Conservation (phyloP, 768 basidiomycete genomes). For the Phanerochaete sordida region DNA sequence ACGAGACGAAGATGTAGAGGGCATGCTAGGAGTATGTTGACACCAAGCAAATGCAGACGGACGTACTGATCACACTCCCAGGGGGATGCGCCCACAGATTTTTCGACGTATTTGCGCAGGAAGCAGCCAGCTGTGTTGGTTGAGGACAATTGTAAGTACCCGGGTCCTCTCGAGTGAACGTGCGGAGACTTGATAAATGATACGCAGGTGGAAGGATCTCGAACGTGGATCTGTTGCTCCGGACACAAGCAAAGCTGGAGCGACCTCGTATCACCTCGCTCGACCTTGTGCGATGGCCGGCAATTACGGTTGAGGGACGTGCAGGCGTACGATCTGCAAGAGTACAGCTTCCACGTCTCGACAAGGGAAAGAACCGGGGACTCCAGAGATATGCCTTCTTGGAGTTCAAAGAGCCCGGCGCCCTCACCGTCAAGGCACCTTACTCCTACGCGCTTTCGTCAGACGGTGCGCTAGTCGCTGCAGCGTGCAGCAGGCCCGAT, state of each 20-base stretch:
- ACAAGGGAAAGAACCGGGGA: neutral
- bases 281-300: neutral
- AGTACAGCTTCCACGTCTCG: neutral
- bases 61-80: neutral
- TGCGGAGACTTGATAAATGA: neutral
- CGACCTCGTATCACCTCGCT: neutral
- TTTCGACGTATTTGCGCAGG: neutral
- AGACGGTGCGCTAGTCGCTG: neutral
- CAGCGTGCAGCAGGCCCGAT: neutral
- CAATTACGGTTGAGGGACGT: neutral
- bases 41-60: too few relatives aligned
- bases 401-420: neutral
- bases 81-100: neutral
- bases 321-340: neutral
- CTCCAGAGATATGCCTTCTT: neutral
- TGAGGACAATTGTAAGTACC: neutral
- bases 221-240: neutral
- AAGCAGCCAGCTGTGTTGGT: neutral
- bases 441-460: neutral
- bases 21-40: neutral
- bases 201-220: neutral
- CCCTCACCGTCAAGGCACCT: neutral
- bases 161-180: too few relatives aligned
- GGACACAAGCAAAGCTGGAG: neutral
- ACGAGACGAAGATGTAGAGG: neutral